Conservation (phyloP, 345 rosid species). For the Citrus cavaleriei region DNA sequence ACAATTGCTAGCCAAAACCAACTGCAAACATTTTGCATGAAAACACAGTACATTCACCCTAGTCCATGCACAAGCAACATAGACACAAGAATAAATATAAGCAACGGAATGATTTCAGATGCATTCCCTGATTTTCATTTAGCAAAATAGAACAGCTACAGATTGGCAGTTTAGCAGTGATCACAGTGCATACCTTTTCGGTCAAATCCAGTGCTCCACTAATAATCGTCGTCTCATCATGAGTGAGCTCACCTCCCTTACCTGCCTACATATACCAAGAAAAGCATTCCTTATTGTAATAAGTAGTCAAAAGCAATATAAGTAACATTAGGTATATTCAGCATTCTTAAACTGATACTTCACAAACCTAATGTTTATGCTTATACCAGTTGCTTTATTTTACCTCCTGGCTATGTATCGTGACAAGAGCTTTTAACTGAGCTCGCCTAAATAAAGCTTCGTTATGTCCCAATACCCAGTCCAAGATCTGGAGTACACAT, state of each 20-base stretch:
- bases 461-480: slow-evolving; percentile 85
- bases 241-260: slow-evolving; percentile 96
- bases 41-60: not conserved
- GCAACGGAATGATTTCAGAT: not conserved
- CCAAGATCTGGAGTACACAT: slow-evolving; percentile 58
- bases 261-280: slow-evolving; percentile 64
- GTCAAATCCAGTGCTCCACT: slow-evolving; percentile 97
- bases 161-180: not conserved
- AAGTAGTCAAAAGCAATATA: not conserved
- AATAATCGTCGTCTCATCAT: slow-evolving; percentile 96
- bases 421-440: slow-evolving; percentile 92
- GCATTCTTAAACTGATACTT: not conserved
- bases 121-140: not conserved
- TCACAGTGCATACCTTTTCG: slow-evolving; percentile 61
- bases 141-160: not conserved
- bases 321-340: not conserved
- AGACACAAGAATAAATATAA: not conserved
- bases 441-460: slow-evolving; percentile 91
- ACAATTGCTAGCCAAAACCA: not conserved
- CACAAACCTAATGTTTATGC: not conserved
- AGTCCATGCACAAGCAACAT: not conserved
- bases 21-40: not conserved
- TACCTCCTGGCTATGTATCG: slow-evolving; percentile 93
- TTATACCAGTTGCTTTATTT: not conserved
- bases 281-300: not conserved